Evolutionary conservation across 768 basidiomycete species (phyloP), one percentile per base, ranked within the genome.

Genomic region (Lactifluus echinatus): DNA sequence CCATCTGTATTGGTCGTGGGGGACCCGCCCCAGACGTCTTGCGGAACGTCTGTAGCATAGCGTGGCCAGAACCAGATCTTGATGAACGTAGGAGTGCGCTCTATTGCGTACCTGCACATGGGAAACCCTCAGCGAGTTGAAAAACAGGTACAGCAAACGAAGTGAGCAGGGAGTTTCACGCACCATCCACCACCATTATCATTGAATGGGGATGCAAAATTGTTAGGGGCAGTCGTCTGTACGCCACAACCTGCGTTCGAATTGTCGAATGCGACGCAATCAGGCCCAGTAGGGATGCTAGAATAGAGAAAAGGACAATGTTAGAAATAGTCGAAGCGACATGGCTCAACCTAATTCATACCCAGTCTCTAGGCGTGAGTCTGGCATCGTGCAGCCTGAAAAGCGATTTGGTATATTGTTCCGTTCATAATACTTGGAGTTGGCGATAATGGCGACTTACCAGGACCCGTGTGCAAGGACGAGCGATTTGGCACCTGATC

Each of bases 11-110:
- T 70, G 21, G 83, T 72, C 2, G 64, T 63, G 14, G 64, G 64
- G 1, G 68, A 71, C 3, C 79, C 80, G 28, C 58, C 68, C 14
- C 24, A 48, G n/a, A 83, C 73, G 60, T 79, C 82, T 7, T 68
- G 61, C 1, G 82, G 83, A 26, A 80, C 71, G 37, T 63, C 64
- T 11, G 64, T 68, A 47, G 68, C 74, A 47, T 68, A 70, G 42
- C 83, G 74, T 1, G 82, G 73, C 83, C 84, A 89, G 71, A 85
- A 88, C 80, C 82, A 89, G 46, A 87, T 73, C 60, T 82, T 84
- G 65, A 88, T 81, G 65, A 75, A 79, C 3, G 65, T 64, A 23
- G 68, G 60, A 0, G 83, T 83, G 34, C 84, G 76, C 65, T 85
- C 82, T 64, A 85, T 72, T 0, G 83, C 85, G 67, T 75, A 84